Base-by-base conservation (phyloP, 73 alveolate genomes). In the Halteria grandinella region DNA sequence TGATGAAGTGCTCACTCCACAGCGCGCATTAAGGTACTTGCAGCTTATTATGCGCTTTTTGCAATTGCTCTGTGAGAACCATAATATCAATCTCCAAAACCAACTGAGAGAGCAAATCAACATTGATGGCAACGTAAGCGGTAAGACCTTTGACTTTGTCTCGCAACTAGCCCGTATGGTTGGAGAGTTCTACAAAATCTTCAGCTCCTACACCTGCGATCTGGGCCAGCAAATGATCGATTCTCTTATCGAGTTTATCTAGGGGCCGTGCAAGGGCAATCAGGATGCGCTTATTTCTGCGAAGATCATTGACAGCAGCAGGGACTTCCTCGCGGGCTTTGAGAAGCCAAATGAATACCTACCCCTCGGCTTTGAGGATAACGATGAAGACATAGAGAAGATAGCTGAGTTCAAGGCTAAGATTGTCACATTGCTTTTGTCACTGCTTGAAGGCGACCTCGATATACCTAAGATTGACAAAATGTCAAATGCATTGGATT, bases 191-290 rank as follows among this genome's bases (percentile, higher is more conserved):
- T n/a, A 57, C 7, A 83, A 83, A 27, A 57, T 71, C 32, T 62
- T 66, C 31, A 83, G 59, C 41, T 17, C 62, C 39, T 41, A 32
- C 37, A 73, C 82, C 1, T 57, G 44, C 27, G 82, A 71, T 1
- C 28, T 64, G n/a, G 92, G 86, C 17, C 47, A 62, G 37, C 73
- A 83, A 52, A 34, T 83, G 0, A 63, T 81, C 40, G 94, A 90
- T n/a, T 48, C 87, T 25, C 74, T 90, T 0, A 82, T 88, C 25
- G 97, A 90, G 59, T 58, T 58, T 29, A 76, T 90, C 36, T 54
- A 90, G 52, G 97, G 97, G 11, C 97, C 97, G 1, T 90, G 97
- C 89, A 73, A 57, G 31, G 63, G 55, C 27, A 90, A 90, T 32
- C 86, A 90, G 39, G 57, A 74, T 31, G 85, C 88, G 11, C 59